Conservation (phyloP, 1,284 basidiomycete genomes). For the Malassezia globosa region DNA sequence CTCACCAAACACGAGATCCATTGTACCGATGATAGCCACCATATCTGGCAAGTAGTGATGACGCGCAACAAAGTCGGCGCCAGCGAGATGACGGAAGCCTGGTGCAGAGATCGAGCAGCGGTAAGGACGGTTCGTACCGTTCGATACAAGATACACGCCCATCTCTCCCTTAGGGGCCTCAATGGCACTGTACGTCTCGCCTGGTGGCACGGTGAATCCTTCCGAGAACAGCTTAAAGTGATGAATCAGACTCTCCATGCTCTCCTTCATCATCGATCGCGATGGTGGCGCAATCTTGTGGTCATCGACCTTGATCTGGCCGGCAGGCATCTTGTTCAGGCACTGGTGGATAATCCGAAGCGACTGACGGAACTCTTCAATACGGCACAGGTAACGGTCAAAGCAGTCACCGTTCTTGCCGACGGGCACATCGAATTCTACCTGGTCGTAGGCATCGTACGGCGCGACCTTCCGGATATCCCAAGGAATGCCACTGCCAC, state of each 20-base stretch:
- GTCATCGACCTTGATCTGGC: constrained; percentile 88
- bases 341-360: constrained; percentile 73
- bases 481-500: constrained; percentile 89
- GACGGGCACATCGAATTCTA: constrained; percentile 88
- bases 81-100: constrained; percentile 44
- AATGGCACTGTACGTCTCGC: constrained; percentile 93
- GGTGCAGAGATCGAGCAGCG: constrained; percentile 45
- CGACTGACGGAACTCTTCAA: constrained; percentile 94
- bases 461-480: constrained; percentile 78
- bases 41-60: constrained; percentile 43
- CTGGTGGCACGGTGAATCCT: constrained; percentile 86
- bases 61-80: constrained; percentile 42
- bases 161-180: constrained; percentile 99
- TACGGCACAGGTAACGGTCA: constrained; percentile 84
- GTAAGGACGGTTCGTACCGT: constrained; percentile 46
- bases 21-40: constrained; percentile 45
- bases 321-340: constrained; percentile 91
- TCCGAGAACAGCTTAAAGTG: constrained; percentile 96
- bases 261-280: constrained; percentile 95
- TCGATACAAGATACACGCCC: constrained; percentile 50
- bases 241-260: constrained; percentile 89
- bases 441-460: constrained; percentile 95
- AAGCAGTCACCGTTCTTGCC: constrained; percentile 96
- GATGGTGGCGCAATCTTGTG: constrained; percentile 96
- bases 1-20: constrained; percentile 47